Evolutionary conservation across 2,329 filamentous ascomycete species (phyloP).

Genomic region (Periglandula ipomoeae): DNA sequence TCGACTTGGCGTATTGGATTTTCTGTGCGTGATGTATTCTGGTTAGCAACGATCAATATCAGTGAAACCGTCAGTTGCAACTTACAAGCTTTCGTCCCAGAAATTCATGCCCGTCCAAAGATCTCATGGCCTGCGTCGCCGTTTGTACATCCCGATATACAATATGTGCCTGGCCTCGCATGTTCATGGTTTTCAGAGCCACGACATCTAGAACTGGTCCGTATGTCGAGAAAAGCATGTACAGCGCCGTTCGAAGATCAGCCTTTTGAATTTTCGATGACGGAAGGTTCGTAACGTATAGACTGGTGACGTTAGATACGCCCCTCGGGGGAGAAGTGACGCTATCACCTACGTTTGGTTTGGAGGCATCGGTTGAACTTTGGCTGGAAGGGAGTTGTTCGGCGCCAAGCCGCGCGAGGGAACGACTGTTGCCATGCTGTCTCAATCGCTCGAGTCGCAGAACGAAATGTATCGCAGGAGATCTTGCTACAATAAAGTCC

Average conservation of each 20-base stretch:
- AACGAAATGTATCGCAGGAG: no score
- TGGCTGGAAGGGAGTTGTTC: slow-evolving; percentile 35
- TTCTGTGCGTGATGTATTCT: slow-evolving; percentile 43
- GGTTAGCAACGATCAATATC: background rate
- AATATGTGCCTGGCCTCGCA: slow-evolving; percentile 93
- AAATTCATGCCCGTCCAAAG: slow-evolving; percentile 76
- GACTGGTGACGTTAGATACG: slow-evolving; percentile 35
- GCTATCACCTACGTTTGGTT: slow-evolving; percentile 60
- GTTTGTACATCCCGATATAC: slow-evolving; percentile 83
- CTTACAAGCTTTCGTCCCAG: slow-evolving; percentile 77
- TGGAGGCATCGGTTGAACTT: slow-evolving; percentile 49
- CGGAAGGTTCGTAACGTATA: slow-evolving; percentile 81
- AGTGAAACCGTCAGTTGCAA: slow-evolving; percentile 11
- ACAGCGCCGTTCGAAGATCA: slow-evolving; percentile 78
- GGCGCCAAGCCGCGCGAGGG: slow-evolving; percentile 30
- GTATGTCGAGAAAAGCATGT: slow-evolving; percentile 90
- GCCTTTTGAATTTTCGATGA: slow-evolving; percentile 84
- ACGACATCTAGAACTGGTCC: slow-evolving; percentile 88
- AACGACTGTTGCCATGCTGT: slow-evolving; percentile 27
- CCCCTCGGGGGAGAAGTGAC: background rate
- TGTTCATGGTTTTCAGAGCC: slow-evolving; percentile 77
- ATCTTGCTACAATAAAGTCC: no score
- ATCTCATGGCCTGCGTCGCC: slow-evolving; percentile 89
- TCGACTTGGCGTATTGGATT: slow-evolving; percentile 84
- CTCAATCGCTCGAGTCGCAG: background rate